These are phyloP conservation scores for Beauveria varroae DNA, from an alignment of 2,329 filamentous ascomycete genomes.

Conservation along the genomic window DNA sequence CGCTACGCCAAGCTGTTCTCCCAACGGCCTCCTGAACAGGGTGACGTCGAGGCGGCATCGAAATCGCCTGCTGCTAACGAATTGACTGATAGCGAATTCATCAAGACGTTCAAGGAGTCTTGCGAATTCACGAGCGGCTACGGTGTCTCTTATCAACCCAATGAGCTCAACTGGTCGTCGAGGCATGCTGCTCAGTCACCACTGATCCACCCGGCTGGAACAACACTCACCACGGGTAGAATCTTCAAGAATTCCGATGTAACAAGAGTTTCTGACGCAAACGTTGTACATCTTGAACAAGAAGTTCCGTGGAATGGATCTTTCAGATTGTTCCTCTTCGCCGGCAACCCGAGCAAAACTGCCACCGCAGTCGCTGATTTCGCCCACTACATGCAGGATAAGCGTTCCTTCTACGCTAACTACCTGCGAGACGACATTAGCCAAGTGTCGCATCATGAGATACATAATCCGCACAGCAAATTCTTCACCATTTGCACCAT, in stretches of 20 bases:
- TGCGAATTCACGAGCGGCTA: slow-evolving; percentile 93
- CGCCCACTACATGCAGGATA: slow-evolving; percentile 53
- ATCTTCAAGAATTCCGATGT: slow-evolving; percentile 74
- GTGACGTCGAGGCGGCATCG: slow-evolving; percentile 63
- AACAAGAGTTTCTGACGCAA: slow-evolving; percentile 80
- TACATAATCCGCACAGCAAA: slow-evolving; percentile 73
- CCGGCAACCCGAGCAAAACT: slow-evolving; percentile 56
- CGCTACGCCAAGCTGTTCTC: slow-evolving; percentile 89
- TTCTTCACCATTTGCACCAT: slow-evolving; percentile 77
- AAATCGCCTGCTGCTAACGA: slow-evolving; percentile 20
- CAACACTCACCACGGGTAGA: slow-evolving; percentile 63
- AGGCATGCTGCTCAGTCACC: slow-evolving; percentile 63
- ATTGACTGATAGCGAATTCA: slow-evolving; percentile 61
- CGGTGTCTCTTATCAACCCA: slow-evolving; percentile 77
- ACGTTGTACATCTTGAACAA: slow-evolving; percentile 84
- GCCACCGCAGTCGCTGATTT: slow-evolving; percentile 63
- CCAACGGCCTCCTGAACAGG: slow-evolving; percentile 62
- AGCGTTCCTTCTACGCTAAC: slow-evolving; percentile 63
- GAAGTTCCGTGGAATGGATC: slow-evolving; percentile 83
- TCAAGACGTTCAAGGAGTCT: slow-evolving; percentile 81
- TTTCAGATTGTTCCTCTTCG: slow-evolving; percentile 81
- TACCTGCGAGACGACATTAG: slow-evolving; percentile 57
- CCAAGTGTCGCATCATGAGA: slow-evolving; percentile 66
- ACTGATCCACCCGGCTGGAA: slow-evolving; percentile 58
- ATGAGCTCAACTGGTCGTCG: slow-evolving; percentile 75